These are phyloP conservation scores for Rutstroemia sydowiana DNA, from an alignment of 2,329 filamentous ascomycete genomes.

Conservation along the genomic window DNA sequence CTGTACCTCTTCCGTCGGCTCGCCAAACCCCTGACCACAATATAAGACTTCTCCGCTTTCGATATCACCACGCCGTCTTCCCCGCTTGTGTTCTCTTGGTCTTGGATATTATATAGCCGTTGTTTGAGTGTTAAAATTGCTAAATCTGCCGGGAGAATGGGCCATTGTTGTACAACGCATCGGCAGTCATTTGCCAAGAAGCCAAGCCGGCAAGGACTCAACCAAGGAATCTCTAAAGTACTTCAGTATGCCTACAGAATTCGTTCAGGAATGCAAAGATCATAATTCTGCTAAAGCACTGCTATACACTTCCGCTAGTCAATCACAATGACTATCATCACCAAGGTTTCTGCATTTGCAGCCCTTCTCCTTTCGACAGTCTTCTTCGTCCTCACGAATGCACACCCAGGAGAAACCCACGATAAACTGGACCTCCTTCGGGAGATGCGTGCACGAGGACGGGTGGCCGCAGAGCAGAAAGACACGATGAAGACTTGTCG, in stretches of 20 bases:
- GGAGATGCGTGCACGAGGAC: conserved; percentile 13
- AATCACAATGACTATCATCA: conserved; percentile 11
- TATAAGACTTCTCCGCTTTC: too few relatives aligned
- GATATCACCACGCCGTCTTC: neutral
- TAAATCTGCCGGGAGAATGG: neutral
- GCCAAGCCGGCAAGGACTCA: neutral
- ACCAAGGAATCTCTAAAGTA: too few relatives aligned
- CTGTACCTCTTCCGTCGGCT: too few relatives aligned
- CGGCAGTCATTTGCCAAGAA: neutral
- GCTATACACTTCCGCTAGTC: too few relatives aligned
- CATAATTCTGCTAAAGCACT: too few relatives aligned
- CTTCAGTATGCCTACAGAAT: neutral
- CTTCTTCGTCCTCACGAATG: conserved; percentile 2
- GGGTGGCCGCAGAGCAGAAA: conserved; percentile 5
- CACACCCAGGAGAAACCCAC: conserved; percentile 24
- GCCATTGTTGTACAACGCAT: neutral
- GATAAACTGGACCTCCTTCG: conserved; percentile 9
- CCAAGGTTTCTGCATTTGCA: conserved; percentile 11
- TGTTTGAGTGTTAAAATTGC: neutral
- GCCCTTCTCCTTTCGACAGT: conserved; percentile 9
- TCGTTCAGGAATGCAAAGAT: too few relatives aligned
- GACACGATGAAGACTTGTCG: conserved; percentile 9
- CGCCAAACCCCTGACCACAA: too few relatives aligned
- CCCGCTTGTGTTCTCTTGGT: neutral
- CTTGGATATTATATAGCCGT: neutral